These are phyloP conservation scores for Colletotrichum sp. DNA, from an alignment of 2,329 filamentous ascomycete species.

Conservation along the genomic window DNA sequence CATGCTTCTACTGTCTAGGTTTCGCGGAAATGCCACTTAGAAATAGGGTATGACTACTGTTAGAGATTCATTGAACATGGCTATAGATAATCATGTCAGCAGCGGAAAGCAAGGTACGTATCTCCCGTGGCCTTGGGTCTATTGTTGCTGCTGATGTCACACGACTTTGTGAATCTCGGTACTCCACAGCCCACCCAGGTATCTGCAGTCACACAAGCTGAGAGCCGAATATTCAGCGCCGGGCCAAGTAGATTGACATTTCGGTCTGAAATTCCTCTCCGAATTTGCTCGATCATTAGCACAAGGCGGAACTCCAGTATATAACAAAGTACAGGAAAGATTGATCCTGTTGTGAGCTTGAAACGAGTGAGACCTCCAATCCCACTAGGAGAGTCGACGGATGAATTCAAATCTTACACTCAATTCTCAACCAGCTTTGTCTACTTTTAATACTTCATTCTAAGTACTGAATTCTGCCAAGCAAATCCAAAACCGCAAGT, in stretches of 20 bases:
- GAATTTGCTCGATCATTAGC: fast-evolving
- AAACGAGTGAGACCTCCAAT: neutral
- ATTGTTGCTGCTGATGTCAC: neutral
- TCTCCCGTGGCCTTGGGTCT: neutral
- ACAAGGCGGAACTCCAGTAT: neutral
- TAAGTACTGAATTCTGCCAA: neutral
- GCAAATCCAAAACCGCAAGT: neutral
- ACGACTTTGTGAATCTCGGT: neutral
- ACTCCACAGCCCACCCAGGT: neutral
- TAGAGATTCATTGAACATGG: fast-evolving
- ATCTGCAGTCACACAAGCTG: neutral
- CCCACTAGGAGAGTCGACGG: neutral
- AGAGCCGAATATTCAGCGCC: neutral
- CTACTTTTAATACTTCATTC: neutral
- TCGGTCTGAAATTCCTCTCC: neutral
- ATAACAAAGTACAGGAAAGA: neutral
- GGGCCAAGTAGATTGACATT: neutral
- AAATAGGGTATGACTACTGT: neutral
- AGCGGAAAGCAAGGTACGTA: neutral
- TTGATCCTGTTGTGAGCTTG: neutral
- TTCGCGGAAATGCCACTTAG: neutral
- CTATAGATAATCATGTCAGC: neutral
- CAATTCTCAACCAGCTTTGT: neutral
- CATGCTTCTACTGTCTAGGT: neutral
- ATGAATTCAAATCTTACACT: neutral